A percentile compares a stretch with the other conserved stretches of the same genome.
These are phyloP conservation scores for Penicillium antarcticum DNA, from an alignment of 495 filamentous ascomycete genomes.

Conservation along the genomic window DNA sequence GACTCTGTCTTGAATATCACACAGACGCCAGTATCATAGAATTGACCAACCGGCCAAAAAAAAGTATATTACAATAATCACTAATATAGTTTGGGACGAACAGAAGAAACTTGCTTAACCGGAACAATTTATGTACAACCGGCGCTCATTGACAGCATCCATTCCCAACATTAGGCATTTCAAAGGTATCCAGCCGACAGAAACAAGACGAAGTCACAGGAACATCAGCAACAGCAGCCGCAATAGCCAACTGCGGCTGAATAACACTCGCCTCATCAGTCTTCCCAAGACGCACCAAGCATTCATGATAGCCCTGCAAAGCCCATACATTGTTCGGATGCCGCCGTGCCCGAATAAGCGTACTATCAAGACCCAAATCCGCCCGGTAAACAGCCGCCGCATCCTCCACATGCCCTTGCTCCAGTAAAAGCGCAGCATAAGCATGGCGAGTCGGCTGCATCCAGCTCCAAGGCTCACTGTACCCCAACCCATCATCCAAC, in stretches of 20 bases:
- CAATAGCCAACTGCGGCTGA: slow-evolving; percentile 47
- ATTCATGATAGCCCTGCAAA: slow-evolving; percentile 65
- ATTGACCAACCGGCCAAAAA: too few relatives aligned
- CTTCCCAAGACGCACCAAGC: slow-evolving; percentile 50
- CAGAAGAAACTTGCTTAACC: neutral
- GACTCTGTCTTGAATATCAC: too few relatives aligned
- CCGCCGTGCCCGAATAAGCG: slow-evolving; percentile 53
- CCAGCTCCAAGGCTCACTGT: slow-evolving; percentile 69
- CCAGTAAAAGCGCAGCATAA: slow-evolving; percentile 59
- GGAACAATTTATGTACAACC: neutral
- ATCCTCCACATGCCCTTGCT: slow-evolving; percentile 55
- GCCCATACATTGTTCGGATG: slow-evolving; percentile 69
- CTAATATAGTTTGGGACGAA: neutral
- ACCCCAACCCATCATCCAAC: slow-evolving; percentile 54
- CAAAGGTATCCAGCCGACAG: slow-evolving; percentile 43
- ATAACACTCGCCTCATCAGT: slow-evolving; percentile 49
- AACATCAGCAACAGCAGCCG: slow-evolving; percentile 55
- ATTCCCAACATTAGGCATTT: slow-evolving; percentile 9
- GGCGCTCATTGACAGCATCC: slow-evolving; percentile 9
- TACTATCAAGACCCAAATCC: slow-evolving; percentile 57
- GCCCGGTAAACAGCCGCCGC: slow-evolving; percentile 54
- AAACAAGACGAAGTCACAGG: slow-evolving; percentile 57
- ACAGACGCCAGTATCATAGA: too few relatives aligned
- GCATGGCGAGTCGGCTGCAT: slow-evolving; percentile 68
- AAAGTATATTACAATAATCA: neutral